These are phyloP conservation scores for Candida berthetii DNA, from an alignment of 805 yeast species.

Conservation along the genomic window DNA sequence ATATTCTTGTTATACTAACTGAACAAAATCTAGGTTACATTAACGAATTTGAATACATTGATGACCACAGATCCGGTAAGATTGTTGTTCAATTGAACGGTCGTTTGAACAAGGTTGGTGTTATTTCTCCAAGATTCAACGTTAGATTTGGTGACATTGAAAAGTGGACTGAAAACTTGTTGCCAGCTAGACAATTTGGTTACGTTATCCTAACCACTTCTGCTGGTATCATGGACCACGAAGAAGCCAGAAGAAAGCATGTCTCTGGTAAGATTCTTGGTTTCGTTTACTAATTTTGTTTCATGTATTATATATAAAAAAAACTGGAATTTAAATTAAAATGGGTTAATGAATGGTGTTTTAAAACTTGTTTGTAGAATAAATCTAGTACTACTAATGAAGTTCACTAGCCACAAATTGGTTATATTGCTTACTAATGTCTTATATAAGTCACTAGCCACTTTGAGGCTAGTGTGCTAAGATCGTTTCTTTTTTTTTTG, in stretches of 20 bases:
- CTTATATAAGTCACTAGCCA: no score
- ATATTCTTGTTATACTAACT: no score
- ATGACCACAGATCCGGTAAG: constrained; percentile 99
- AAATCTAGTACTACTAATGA: no score
- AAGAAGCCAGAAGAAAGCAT: constrained; percentile 99
- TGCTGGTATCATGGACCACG: constrained; percentile 99
- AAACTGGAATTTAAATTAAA: neutral
- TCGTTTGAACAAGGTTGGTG: constrained; percentile 98
- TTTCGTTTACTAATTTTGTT: constrained; percentile 72
- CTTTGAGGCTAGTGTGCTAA: no score
- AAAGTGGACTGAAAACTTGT: constrained; percentile 97
- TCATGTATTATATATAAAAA: neutral
- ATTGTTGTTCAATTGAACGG: constrained; percentile 95
- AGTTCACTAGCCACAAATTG: no score
- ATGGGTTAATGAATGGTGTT: neutral
- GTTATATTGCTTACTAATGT: no score
- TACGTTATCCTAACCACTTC: constrained; percentile 96
- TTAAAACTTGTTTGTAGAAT: neutral
- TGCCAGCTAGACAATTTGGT: constrained; percentile 99
- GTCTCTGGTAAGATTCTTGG: constrained; percentile 98
- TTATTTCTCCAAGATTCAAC: constrained; percentile 97
- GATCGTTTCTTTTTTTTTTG: no score
- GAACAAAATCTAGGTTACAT: constrained; percentile 47
- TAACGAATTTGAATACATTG: constrained; percentile 97
- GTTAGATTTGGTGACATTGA: constrained; percentile 92